Conservation (phyloP, 2,329 filamentous ascomycete species). For the Zasmidium citrigriseum region DNA sequence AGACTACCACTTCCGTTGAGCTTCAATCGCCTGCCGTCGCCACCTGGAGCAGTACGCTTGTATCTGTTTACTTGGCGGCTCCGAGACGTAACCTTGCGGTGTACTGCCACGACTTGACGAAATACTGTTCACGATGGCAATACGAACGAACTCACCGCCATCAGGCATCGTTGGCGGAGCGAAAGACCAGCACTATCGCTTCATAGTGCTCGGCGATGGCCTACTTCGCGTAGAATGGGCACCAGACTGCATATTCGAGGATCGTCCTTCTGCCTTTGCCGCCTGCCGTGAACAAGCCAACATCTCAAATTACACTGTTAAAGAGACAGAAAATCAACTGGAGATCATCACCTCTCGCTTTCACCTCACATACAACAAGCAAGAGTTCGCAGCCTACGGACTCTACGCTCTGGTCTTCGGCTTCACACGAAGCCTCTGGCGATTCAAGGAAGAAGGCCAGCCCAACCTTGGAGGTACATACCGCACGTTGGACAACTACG, state of each 20-base stretch:
- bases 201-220: conserved; percentile 59
- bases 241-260: conserved; percentile 60
- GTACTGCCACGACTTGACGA: too few species aligned
- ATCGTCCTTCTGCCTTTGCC: conserved; percentile 64
- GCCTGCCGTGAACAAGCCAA: conserved; percentile 54
- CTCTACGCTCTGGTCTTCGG: conserved; percentile 49
- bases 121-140: too few species aligned
- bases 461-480: conserved; percentile 51
- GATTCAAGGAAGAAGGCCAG: conserved; percentile 50
- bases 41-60: too few species aligned
- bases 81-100: too few species aligned
- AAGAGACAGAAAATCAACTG: conserved; percentile 49
- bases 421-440: conserved; percentile 51
- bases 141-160: too few species aligned
- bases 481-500: conserved; percentile 56
- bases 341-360: conserved; percentile 59
- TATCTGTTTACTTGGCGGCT: too few species aligned
- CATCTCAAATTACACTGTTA: conserved; percentile 49
- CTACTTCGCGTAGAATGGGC: conserved; percentile 65
- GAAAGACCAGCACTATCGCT: conserved; percentile 50
- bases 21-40: too few species aligned
- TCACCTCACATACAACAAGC: conserved; percentile 61
- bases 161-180: too few species aligned
- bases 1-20: too few species aligned
- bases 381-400: conserved; percentile 54